These are phyloP conservation scores for Pythium phragmiticola DNA, from an alignment of 352 stramenopile genomes.

Conservation along the genomic window DNA sequence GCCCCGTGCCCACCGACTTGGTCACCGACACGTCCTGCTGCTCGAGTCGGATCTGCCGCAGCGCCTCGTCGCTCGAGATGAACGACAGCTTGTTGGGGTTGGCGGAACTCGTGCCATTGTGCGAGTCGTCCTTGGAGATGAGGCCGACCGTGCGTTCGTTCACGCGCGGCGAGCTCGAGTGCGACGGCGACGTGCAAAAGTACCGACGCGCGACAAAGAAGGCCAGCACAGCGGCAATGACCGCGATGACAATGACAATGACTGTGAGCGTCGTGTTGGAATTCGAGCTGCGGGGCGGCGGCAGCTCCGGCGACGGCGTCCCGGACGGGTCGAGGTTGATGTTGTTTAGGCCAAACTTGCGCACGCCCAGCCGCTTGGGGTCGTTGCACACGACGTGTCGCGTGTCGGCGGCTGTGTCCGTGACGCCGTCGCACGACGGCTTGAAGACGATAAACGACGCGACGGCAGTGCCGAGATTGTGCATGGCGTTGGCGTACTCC, in stretches of 20 bases:
- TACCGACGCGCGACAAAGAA: conserved; percentile 42
- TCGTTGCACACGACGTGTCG: conserved; percentile 6
- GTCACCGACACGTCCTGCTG: conserved; percentile 53
- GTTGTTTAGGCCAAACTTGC: not conserved
- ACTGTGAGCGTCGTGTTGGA: conserved; percentile 46
- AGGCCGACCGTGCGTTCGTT: conserved; percentile 25
- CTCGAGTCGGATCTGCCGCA: conserved; percentile 51
- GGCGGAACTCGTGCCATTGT: not conserved
- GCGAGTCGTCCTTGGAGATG: conserved; percentile 27
- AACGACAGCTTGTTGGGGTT: conserved; percentile 43
- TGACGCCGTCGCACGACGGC: not conserved
- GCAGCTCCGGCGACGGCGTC: not conserved
- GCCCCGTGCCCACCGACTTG: conserved; percentile 48
- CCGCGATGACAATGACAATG: conserved; percentile 43
- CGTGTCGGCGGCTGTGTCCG: too few species aligned
- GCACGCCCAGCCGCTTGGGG: not conserved
- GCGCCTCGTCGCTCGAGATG: conserved; percentile 66
- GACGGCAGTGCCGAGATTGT: not conserved
- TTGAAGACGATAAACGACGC: not conserved
- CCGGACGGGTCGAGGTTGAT: not conserved
- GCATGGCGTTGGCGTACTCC: conserved; percentile 6
- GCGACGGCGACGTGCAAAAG: conserved; percentile 20
- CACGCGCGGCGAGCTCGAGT: conserved; percentile 13
- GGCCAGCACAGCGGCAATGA: conserved; percentile 38
- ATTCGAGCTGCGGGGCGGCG: not conserved